Conservation (phyloP, 305 asterid species). For the Fraxinus greggii region DNA sequence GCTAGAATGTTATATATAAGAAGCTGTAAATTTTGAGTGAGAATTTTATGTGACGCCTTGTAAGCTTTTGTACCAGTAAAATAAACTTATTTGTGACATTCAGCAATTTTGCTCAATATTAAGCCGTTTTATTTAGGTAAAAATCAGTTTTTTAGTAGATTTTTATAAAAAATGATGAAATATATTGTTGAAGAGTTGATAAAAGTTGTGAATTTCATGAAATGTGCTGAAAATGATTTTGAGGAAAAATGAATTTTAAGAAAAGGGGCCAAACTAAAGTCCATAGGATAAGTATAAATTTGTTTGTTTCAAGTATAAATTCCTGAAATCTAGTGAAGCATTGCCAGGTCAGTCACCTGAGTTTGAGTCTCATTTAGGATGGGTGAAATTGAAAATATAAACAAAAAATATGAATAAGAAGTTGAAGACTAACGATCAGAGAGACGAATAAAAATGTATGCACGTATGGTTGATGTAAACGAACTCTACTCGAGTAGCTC, state of each 20-base stretch:
- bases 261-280: background rate
- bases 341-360: background rate
- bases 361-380: background rate
- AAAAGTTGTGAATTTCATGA: too few species aligned
- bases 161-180: background rate
- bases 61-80: conserved; percentile 1
- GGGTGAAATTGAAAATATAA: background rate
- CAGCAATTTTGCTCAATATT: background rate
- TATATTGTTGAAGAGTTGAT: background rate
- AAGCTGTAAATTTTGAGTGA: conserved; percentile 17
- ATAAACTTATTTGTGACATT: background rate
- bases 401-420: background rate
- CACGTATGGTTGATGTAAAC: background rate
- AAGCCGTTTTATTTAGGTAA: background rate
- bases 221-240: background rate
- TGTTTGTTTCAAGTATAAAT: background rate
- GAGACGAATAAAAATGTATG: background rate
- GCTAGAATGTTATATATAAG: conserved; percentile 23
- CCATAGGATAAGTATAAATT: too few species aligned
- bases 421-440: background rate
- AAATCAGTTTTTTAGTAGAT: background rate
- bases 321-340: background rate
- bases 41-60: background rate
- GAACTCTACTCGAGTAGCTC: background rate
- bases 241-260: background rate